Evolutionary conservation across 768 basidiomycete genomes (phyloP).

Genomic region (Auricularia auricula-judae): DNA sequence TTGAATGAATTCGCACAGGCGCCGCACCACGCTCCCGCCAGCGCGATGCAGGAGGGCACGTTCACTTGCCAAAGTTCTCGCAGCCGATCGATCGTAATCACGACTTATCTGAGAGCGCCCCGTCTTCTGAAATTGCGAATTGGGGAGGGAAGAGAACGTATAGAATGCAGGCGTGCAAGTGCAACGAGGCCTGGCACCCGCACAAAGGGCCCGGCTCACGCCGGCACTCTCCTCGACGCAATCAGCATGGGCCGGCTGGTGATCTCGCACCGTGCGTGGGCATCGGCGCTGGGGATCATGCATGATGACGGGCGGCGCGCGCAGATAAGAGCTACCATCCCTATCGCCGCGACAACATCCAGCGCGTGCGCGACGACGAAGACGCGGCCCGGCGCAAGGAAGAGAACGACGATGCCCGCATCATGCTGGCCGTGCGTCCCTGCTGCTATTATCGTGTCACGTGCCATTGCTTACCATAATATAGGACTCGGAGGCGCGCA

Average conservation of each 20-base stretch:
- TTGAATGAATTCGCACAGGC: too few species aligned
- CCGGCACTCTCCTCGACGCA: background rate
- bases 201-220: background rate
- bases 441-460: background rate
- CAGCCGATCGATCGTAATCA: too few species aligned
- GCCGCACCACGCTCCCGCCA: too few species aligned
- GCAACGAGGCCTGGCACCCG: background rate
- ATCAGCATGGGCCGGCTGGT: constrained; percentile 71
- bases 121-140: too few species aligned
- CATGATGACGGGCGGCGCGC: background rate
- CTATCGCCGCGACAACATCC: constrained; percentile 76
- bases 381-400: constrained; percentile 62
- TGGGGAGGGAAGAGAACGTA: too few species aligned
- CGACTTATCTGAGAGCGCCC: too few species aligned
- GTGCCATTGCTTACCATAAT: background rate
- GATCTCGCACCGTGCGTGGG: constrained; percentile 53
- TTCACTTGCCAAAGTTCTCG: too few species aligned
- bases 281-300: background rate
- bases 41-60: too few species aligned
- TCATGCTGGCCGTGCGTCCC: constrained; percentile 54
- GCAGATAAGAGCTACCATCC: constrained; percentile 76
- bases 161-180: background rate
- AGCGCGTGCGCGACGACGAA: constrained; percentile 69
- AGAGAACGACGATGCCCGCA: constrained; percentile 56
- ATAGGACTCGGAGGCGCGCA: constrained; percentile 73